Evolutionary conservation across 139 green algal species (phyloP), one percentile per base, ranked within the genome.

Genomic region (Coelastrella sp.): DNA sequence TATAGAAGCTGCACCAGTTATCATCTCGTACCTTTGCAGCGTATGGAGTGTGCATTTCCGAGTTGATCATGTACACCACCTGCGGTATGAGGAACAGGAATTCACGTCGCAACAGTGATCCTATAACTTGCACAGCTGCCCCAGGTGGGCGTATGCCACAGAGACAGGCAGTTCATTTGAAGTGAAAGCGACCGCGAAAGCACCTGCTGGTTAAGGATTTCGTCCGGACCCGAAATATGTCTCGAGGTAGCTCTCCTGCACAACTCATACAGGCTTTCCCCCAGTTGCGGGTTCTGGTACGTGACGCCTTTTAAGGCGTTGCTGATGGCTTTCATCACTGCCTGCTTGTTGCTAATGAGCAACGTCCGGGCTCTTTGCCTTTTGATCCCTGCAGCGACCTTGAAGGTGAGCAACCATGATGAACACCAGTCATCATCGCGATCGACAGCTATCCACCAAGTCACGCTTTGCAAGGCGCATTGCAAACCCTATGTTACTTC

Each of bases 11-110:
- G 63, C 63, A 72, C 12, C 4, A 72, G 63, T 72, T 17, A 72
- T 4, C 63, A 78, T 78, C 17, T 25, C 35, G 22, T 20, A 84
- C 78, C 56, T 66, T 70, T 70, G 78, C 78, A 65, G 78, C 78
- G 25, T 59, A 80, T 8, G 74, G 74, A 11, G 87, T 78, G 49
- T 80, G 75, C 63, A 78, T 78, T 35, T 91, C 87, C 15, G 63
- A 79, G 63, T 91, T 91, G 78, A 91, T 91, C 87, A 91, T 91
- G 63, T 91, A 85, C 7, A 91, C 87, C 60, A 91, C 78, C 87
- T 91, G 87, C 60, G 35, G 20, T n/a, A 66, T 74, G 25, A 84
- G 78, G 25, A 84, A 35, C 49, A 84, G 78, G 17, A 60, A 22
- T 11, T 22, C 14, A 59, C 35, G 10, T 12, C 35, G 22, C 14